Percentiles rank a stretch among this genome's conserved stretches.
phyloP scores from a whole-genome alignment of 805 yeast species.

The Candida peoriensis region DNA sequence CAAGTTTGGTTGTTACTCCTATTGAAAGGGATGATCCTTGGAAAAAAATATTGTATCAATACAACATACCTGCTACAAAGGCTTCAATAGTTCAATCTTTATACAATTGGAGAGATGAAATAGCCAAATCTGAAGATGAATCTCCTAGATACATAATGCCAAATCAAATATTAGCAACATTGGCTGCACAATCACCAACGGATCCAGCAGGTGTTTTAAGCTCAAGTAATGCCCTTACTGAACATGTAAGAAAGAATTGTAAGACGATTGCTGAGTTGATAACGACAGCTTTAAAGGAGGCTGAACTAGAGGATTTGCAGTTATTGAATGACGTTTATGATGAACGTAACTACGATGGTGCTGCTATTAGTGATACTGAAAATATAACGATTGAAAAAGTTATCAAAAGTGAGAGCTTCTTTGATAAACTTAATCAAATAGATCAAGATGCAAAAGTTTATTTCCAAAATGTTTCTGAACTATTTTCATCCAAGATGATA shows the following conservation, averaged over 20 bases:
- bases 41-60: constrained; percentile 55
- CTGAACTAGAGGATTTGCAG: constrained; percentile 32
- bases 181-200: constrained; percentile 55
- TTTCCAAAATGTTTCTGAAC: too few species aligned
- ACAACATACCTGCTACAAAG: constrained; percentile 52
- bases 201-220: constrained; percentile 51
- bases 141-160: constrained; percentile 81
- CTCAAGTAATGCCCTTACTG: constrained; percentile 41
- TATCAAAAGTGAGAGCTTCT: constrained; percentile 8
- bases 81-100: constrained; percentile 54
- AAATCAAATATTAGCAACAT: constrained; percentile 62
- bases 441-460: too few species aligned
- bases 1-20: constrained; percentile 40
- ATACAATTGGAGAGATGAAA: constrained; percentile 76
- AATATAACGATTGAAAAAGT: constrained; percentile 9
- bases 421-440: too few species aligned
- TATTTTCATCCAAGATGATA: constrained; percentile 4
- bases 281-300: constrained; percentile 22
- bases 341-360: not conserved
- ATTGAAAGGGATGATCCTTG: constrained; percentile 61
- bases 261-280: constrained; percentile 57
- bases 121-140: constrained; percentile 78
- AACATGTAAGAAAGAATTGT: constrained; percentile 53
- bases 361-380: constrained; percentile 1
- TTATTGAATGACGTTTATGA: constrained; percentile 27